phyloP scores from a whole-genome alignment of 208 protist species.

The Willaertia magna region DNA sequence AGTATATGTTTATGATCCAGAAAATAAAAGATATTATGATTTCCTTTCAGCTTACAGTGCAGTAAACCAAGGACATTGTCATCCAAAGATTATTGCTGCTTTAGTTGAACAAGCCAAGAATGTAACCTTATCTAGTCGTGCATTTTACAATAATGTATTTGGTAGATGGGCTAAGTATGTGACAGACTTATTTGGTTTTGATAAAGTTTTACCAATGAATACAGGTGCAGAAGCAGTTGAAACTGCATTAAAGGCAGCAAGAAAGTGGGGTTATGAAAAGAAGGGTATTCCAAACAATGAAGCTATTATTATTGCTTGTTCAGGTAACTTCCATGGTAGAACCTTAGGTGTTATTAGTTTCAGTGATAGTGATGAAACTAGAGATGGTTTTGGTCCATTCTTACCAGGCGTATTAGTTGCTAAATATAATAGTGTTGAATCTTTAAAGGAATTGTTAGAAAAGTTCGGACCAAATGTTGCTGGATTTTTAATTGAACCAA shows the following conservation, averaged over 20 bases:
- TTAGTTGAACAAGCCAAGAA: slow-evolving; percentile 46
- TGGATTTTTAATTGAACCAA: slow-evolving; percentile 76
- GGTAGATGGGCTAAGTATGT: slow-evolving; percentile 43
- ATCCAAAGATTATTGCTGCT: slow-evolving; percentile 64
- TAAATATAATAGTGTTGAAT: slow-evolving; percentile 50
- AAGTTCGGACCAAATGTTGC: slow-evolving; percentile 16
- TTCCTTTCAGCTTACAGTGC: slow-evolving; percentile 69
- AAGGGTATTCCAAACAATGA: slow-evolving; percentile 58
- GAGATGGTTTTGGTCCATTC: slow-evolving; percentile 54
- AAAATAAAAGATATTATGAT: slow-evolving; percentile 68
- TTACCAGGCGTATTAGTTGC: slow-evolving; percentile 50
- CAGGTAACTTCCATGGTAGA: slow-evolving; percentile 68
- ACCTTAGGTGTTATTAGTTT: slow-evolving; percentile 59
- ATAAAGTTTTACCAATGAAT: slow-evolving; percentile 78
- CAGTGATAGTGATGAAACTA: slow-evolving; percentile 46
- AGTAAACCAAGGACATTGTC: slow-evolving; percentile 80
- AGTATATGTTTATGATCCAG: slow-evolving; percentile 61
- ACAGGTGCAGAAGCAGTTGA: slow-evolving; percentile 69
- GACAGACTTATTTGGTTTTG: slow-evolving; percentile 48
- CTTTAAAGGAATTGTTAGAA: slow-evolving; percentile 39
- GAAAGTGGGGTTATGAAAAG: slow-evolving; percentile 66
- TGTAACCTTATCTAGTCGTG: slow-evolving; percentile 48
- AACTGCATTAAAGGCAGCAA: slow-evolving; percentile 70
- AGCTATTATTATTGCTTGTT: slow-evolving; percentile 33
- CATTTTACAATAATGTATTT: slow-evolving; percentile 56